Evolutionary conservation across 192 early-diverging fungal genomes (phyloP).

Genomic region (Jimgerdemannia lactiflua): DNA sequence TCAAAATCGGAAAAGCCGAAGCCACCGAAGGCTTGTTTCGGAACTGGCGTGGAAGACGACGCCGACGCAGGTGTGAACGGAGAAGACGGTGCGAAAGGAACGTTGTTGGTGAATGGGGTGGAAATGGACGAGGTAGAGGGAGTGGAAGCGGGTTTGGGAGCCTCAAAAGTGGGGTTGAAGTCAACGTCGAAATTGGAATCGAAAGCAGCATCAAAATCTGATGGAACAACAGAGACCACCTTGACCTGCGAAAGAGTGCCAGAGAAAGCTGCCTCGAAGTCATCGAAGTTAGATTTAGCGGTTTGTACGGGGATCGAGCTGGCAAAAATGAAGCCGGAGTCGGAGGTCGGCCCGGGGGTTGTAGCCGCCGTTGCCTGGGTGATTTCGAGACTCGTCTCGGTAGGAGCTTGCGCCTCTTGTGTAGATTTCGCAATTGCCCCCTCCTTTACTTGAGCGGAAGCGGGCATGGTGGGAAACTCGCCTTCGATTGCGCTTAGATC

Average conservation of each 20-base stretch:
- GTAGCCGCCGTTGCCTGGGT: neutral
- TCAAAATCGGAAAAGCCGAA: constrained; percentile 18
- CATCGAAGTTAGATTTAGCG: constrained; percentile 9
- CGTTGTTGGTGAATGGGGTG: neutral
- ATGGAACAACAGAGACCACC: neutral
- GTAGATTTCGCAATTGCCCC: neutral
- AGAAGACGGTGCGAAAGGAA: neutral
- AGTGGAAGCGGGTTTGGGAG: no score
- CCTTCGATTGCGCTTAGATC: constrained; percentile 33
- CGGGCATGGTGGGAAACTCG: constrained; percentile 13
- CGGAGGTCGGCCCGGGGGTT: neutral
- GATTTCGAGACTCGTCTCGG: neutral
- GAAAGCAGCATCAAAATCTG: constrained; percentile 12
- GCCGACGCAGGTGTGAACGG: constrained; percentile 14
- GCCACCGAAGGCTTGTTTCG: constrained; percentile 4
- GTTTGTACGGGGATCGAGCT: neutral
- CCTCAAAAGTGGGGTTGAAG: constrained; percentile 3
- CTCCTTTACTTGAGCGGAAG: neutral
- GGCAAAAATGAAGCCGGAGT: neutral
- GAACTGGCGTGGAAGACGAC: neutral
- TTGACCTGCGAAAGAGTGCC: constrained; percentile 21
- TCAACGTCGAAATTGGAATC: constrained; percentile 4
- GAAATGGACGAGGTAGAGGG: neutral
- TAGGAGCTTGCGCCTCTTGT: neutral
- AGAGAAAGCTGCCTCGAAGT: constrained; percentile 33